phyloP scores from a whole-genome alignment of 1,284 basidiomycete genomes.

The Cryptococcus sp. region DNA sequence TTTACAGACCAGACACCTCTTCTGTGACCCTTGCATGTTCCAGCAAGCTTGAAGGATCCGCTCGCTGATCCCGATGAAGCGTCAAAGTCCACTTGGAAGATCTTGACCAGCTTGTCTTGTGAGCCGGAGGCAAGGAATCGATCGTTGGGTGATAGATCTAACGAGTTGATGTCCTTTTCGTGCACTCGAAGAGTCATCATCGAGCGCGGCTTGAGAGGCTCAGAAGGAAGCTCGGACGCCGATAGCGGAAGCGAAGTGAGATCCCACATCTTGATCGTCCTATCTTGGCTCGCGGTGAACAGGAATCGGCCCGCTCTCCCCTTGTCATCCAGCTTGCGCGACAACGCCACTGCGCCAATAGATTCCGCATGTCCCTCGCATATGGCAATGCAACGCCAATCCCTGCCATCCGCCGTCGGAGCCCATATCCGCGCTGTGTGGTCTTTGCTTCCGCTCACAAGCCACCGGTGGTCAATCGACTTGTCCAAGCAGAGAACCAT shows the following conservation, averaged over 20 bases:
- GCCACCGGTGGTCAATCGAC: conserved; percentile 65
- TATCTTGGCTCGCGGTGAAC: conserved; percentile 93
- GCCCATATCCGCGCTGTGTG: conserved; percentile 85
- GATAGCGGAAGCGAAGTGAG: conserved; percentile 59
- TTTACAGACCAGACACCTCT: conserved; percentile 93
- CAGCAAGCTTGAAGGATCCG: conserved; percentile 74
- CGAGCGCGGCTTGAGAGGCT: conserved; percentile 65
- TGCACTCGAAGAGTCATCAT: conserved; percentile 90
- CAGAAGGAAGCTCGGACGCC: conserved; percentile 16
- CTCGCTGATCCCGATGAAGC: conserved; percentile 51
- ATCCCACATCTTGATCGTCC: conserved; percentile 99
- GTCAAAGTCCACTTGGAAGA: conserved; percentile 75
- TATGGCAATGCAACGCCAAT: conserved; percentile 78
- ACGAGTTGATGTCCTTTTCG: conserved; percentile 97
- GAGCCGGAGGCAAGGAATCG: conserved; percentile 87
- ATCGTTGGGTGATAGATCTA: conserved; percentile 92
- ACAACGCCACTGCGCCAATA: conserved; percentile 84
- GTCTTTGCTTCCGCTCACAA: conserved; percentile 93
- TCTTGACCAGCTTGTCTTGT: conserved; percentile 91
- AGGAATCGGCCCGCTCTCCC: conserved; percentile 60
- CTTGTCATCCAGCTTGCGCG: conserved; percentile 55
- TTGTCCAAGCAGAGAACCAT: conserved; percentile 85
- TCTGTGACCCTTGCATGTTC: conserved; percentile 93
- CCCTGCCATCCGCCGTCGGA: conserved; percentile 51
- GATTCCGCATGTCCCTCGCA: conserved; percentile 95